phyloP scores from a whole-genome alignment of 345 rosid species.

The Populus davidiana region DNA sequence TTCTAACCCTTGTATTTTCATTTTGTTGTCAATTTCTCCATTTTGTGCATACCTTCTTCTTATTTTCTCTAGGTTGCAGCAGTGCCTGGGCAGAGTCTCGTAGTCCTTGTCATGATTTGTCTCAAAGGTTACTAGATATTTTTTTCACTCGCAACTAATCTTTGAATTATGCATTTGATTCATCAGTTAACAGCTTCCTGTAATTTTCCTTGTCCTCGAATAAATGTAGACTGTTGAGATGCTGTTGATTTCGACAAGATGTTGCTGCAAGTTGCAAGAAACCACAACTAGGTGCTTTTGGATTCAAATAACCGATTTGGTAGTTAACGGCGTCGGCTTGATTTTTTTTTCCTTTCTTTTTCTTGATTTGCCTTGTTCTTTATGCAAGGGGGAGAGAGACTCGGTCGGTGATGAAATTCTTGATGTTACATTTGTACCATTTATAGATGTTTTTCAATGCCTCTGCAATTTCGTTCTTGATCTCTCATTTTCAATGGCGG shows the following conservation, averaged over 20 bases:
- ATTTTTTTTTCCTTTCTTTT: not conserved
- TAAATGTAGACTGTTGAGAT: constrained; percentile 37
- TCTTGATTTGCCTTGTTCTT: not conserved
- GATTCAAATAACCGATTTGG: constrained; percentile 1
- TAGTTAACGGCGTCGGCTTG: constrained; percentile 8
- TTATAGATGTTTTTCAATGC: constrained; percentile 7
- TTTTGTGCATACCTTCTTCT: constrained; percentile 1
- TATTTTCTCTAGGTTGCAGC: constrained; percentile 40
- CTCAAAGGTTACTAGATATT: constrained; percentile 21
- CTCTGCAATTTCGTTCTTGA: constrained; percentile 1
- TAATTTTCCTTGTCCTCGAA: constrained; percentile 28
- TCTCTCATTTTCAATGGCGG: constrained; percentile 3
- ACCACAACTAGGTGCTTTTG: constrained; percentile 8
- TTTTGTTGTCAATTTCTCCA: not conserved
- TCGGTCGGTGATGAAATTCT: constrained; percentile 11
- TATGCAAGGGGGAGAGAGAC: not conserved
- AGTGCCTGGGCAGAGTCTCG: constrained; percentile 29
- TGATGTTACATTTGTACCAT: not conserved
- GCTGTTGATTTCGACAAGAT: constrained; percentile 34
- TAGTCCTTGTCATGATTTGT: constrained; percentile 25
- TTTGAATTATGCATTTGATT: not conserved
- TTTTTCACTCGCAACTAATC: not conserved
- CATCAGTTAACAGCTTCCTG: constrained; percentile 3
- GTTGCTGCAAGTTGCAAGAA: constrained; percentile 36
- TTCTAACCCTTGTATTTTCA: constrained; percentile 24